Conservation (phyloP, 2,329 filamentous ascomycete species). For the Aspergillus neoniger region DNA sequence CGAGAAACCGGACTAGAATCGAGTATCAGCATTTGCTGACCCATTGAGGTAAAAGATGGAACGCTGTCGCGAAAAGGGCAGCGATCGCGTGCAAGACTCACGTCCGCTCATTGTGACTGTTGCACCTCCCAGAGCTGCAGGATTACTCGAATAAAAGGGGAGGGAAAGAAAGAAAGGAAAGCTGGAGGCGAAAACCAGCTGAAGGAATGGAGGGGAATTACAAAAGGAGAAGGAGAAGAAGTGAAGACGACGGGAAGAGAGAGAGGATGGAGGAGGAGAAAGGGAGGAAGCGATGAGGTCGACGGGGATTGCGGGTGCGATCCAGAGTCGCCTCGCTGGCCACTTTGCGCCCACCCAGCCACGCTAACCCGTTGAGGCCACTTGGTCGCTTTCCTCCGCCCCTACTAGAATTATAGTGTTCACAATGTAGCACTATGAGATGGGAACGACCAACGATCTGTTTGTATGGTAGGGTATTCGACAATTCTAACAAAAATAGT, state of each 20-base stretch:
- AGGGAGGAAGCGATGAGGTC: conserved; percentile 27
- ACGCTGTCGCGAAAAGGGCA: conserved; percentile 21
- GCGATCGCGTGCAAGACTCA: conserved; percentile 48
- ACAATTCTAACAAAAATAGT: not conserved
- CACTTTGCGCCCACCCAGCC: conserved; percentile 39
- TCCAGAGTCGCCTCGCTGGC: conserved; percentile 36
- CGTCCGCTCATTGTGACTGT: conserved; percentile 60
- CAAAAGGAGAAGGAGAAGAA: conserved; percentile 29
- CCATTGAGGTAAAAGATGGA: conserved; percentile 27
- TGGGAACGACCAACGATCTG: not conserved
- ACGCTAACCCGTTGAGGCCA: conserved; percentile 42
- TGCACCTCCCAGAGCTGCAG: conserved; percentile 35
- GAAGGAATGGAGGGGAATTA: conserved; percentile 33
- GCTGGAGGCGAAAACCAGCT: conserved; percentile 37
- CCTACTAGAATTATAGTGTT: too few relatives aligned
- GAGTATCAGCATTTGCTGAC: conserved; percentile 28
- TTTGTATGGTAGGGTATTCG: not conserved
- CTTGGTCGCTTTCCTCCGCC: conserved; percentile 37
- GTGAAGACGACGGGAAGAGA: conserved; percentile 24
- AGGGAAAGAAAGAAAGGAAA: conserved; percentile 30
- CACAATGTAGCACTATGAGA: not conserved
- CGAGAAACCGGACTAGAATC: conserved; percentile 88
- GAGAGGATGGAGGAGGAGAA: conserved; percentile 24
- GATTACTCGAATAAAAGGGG: conserved; percentile 22
- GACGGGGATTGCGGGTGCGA: conserved; percentile 30